Percentiles rank a stretch among this genome's conserved stretches.
Evolutionary conservation across 208 protist genomes (phyloP).

Genomic region (Acanthamoeba healyi): DNA sequence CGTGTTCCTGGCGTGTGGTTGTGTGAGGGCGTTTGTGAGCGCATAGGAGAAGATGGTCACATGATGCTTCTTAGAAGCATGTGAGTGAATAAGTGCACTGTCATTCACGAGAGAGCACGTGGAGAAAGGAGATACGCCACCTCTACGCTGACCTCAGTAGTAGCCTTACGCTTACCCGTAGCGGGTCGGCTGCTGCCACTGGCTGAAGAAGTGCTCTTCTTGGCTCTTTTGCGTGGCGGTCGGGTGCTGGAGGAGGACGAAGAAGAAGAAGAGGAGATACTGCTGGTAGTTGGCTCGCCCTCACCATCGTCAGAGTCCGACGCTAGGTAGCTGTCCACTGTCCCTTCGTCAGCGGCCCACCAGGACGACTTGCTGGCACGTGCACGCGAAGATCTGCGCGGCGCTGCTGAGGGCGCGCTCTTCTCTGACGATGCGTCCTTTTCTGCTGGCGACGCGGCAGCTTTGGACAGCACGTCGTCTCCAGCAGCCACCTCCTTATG

Average conservation of each 20-base stretch:
- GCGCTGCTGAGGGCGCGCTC: no score
- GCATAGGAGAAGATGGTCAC: no score
- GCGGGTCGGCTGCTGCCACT: background rate
- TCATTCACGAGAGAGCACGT: no score
- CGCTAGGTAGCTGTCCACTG: background rate
- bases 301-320: background rate
- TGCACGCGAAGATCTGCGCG: background rate
- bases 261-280: no score
- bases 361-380: background rate
- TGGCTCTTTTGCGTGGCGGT: background rate
- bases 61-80: no score
- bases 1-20: constrained; percentile 33
- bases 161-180: constrained; percentile 1
- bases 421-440: no score
- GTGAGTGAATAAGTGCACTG: no score
- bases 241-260: no score
- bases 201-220: background rate
- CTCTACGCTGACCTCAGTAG: background rate
- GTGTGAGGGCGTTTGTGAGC: background rate
- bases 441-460: no score
- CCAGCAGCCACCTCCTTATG: no score
- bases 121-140: background rate
- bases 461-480: background rate
- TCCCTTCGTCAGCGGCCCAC: background rate
- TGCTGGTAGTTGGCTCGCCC: background rate